Conservation (phyloP, 2,329 filamentous ascomycete genomes). For the Neodidymelliopsis sp. region DNA sequence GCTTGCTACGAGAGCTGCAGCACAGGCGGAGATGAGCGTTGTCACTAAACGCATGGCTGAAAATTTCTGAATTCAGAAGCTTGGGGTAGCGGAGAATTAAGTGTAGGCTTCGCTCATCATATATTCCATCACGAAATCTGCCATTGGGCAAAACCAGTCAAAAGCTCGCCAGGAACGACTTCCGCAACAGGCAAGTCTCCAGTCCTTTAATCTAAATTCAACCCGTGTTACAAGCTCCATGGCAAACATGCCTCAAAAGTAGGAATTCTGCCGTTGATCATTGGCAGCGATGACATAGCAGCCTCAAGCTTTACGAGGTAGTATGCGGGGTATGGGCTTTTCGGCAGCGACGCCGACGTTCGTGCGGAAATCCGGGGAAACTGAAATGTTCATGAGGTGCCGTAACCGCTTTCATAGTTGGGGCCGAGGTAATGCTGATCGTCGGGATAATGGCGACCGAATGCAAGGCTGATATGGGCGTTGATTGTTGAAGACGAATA, state of each 20-base stretch:
- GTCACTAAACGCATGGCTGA: conserved; percentile 7
- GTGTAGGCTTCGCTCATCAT: conserved; percentile 5
- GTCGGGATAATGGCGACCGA: no score
- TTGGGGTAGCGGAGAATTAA: neutral
- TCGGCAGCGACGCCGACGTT: no score
- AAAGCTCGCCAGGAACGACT: conserved; percentile 3
- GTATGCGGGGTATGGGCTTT: no score
- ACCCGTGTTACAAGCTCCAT: neutral
- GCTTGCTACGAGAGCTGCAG: conserved; percentile 5
- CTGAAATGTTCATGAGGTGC: no score
- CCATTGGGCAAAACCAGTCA: neutral
- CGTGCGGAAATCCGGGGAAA: no score
- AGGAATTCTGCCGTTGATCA: no score
- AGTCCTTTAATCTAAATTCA: conserved; percentile 6
- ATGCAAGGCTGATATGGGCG: no score
- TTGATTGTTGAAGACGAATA: no score
- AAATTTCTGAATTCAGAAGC: neutral
- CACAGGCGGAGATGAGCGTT: conserved; percentile 5
- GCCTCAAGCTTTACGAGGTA: no score
- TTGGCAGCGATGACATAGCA: no score
- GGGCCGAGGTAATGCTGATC: no score
- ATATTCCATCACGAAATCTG: conserved; percentile 4
- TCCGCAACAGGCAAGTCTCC: conserved; percentile 7
- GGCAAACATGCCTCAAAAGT: neutral
- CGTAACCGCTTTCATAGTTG: no score